These are phyloP conservation scores for Polyporus arcularius DNA, from an alignment of 768 basidiomycete genomes.

Conservation along the genomic window DNA sequence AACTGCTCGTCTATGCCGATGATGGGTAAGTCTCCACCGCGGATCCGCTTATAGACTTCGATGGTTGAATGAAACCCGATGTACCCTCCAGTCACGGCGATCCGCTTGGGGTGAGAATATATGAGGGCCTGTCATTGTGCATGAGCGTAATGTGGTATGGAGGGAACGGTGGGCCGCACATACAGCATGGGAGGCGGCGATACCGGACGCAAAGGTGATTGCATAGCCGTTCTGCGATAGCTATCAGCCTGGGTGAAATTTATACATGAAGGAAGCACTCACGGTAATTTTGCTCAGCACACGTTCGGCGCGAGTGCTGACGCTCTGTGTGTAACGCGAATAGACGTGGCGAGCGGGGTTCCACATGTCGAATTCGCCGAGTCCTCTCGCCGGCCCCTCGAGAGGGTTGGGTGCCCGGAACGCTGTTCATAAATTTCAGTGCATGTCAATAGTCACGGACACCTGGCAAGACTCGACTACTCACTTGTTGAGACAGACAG, in stretches of 20 bases:
- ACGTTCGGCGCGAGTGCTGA: slow-evolving; percentile 67
- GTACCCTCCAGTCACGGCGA: slow-evolving; percentile 80
- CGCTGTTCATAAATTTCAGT: slow-evolving; percentile 38
- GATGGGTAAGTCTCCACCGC: slow-evolving; percentile 47
- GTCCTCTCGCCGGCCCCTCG: slow-evolving; percentile 14
- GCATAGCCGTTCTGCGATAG: slow-evolving; percentile 63
- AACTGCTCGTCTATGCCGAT: slow-evolving; percentile 78
- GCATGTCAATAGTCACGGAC: background rate
- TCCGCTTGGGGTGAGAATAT: slow-evolving; percentile 68
- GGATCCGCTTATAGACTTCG: slow-evolving; percentile 56
- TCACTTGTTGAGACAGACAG: slow-evolving; percentile 79
- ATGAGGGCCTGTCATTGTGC: slow-evolving; percentile 55
- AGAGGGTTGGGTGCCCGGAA: slow-evolving; percentile 40
- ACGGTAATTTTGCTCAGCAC: slow-evolving; percentile 74
- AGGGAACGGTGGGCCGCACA: slow-evolving; percentile 20
- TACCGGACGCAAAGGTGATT: slow-evolving; percentile 76
- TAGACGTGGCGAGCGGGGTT: slow-evolving; percentile 69
- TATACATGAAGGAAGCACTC: slow-evolving; percentile 5
- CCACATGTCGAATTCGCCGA: slow-evolving; percentile 36
- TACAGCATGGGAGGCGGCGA: slow-evolving; percentile 75
- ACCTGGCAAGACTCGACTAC: slow-evolving; percentile 7
- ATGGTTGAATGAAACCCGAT: slow-evolving; percentile 70
- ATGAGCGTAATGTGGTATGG: background rate
- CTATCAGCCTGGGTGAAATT: background rate
- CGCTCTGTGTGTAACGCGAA: slow-evolving; percentile 69